Percentiles rank a stretch among this genome's conserved stretches.
Evolutionary conservation across 768 basidiomycete species (phyloP).

Genomic region (Artomyces pyxidatus): DNA sequence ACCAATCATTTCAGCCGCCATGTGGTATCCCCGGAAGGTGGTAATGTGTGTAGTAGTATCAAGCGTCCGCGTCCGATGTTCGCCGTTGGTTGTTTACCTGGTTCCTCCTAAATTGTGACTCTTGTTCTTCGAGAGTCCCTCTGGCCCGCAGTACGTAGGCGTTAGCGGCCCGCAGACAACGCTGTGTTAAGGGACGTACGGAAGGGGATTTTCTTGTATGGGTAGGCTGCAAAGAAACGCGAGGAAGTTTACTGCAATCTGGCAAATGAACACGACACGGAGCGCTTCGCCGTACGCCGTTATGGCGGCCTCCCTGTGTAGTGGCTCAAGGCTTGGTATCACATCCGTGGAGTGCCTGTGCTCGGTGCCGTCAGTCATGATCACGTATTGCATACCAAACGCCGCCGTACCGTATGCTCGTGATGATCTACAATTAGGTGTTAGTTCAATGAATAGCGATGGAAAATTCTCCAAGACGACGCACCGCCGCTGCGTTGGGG

Average conservation of each 20-base stretch:
- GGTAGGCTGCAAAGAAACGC: slow-evolving; percentile 63
- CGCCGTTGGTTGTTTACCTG: not conserved
- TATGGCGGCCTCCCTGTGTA: slow-evolving; percentile 51
- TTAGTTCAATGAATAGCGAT: slow-evolving; percentile 6
- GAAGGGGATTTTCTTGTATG: slow-evolving; percentile 66
- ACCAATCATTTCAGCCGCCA: no score
- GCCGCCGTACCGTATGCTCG: slow-evolving; percentile 49
- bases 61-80: not conserved
- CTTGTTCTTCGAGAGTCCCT: slow-evolving; percentile 55
- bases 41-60: no score
- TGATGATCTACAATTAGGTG: slow-evolving; percentile 49
- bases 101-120: slow-evolving; percentile 36
- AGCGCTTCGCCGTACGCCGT: slow-evolving; percentile 75
- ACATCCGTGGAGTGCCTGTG: slow-evolving; percentile 61
- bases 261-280: slow-evolving; percentile 76
- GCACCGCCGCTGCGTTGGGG: slow-evolving; percentile 61
- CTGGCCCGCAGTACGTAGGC: slow-evolving; percentile 24
- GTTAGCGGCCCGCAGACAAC: not conserved
- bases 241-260: slow-evolving; percentile 57
- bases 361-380: not conserved
- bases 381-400: slow-evolving; percentile 3
- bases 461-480: slow-evolving; percentile 21
- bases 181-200: slow-evolving; percentile 25
- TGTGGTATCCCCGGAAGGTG: no score
- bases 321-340: slow-evolving; percentile 57